Evolutionary conservation across 441 rosid species (phyloP).

Genomic region (Oxalis stricta): DNA sequence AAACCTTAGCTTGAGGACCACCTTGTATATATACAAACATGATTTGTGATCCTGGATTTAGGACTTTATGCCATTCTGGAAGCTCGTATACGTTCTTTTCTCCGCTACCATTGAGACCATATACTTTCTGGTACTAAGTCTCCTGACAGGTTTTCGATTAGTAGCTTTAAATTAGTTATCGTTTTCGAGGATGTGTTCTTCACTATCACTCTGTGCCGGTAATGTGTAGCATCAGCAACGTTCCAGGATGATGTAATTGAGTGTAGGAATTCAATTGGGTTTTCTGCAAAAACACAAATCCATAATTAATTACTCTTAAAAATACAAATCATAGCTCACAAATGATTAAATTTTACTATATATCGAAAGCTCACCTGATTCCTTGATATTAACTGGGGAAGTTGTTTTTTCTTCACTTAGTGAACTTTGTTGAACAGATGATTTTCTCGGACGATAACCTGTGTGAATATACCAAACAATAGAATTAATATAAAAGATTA

Average conservation of each 20-base stretch:
- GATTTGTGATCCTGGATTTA: conserved; percentile 32
- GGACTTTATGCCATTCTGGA: conserved; percentile 31
- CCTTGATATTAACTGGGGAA: not conserved
- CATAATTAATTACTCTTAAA: no score
- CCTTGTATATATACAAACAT: conserved; percentile 59
- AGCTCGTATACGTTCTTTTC: conserved; percentile 38
- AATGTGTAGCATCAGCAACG: conserved; percentile 27
- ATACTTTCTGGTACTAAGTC: no score
- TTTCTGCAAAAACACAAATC: conserved; percentile 10
- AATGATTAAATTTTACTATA: not conserved
- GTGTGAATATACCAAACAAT: no score
- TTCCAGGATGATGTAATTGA: conserved; percentile 53
- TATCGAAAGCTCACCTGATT: conserved; percentile 14
- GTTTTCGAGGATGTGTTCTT: conserved; percentile 44
- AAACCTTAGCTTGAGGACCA: conserved; percentile 63
- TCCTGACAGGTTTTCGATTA: conserved; percentile 38
- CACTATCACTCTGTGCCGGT: conserved; percentile 53
- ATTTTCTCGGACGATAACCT: conserved; percentile 23
- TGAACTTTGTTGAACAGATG: conserved; percentile 12
- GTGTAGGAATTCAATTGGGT: conserved; percentile 42
- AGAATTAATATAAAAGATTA: not conserved
- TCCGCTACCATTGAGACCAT: conserved; percentile 43
- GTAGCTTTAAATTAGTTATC: conserved; percentile 31
- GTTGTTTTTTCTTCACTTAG: not conserved
- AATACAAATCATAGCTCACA: not conserved